phyloP scores from a whole-genome alignment of 805 yeast species.

The Candida taoyuanica region DNA sequence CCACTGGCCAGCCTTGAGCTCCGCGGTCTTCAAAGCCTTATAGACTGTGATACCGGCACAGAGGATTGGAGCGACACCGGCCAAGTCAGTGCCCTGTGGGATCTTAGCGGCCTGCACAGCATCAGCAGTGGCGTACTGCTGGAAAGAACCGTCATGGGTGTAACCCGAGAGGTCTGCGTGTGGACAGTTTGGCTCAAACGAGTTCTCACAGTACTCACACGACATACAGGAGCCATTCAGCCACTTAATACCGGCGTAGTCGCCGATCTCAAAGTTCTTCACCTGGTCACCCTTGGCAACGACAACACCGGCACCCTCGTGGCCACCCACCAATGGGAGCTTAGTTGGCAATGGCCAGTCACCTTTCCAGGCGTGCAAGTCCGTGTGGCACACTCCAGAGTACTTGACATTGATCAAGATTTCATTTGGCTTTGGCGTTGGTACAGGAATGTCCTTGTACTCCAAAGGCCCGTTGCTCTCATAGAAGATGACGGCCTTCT shows the following conservation, averaged over 20 bases:
- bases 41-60: constrained; percentile 91
- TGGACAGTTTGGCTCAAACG: constrained; percentile 63
- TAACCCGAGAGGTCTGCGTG: constrained; percentile 69
- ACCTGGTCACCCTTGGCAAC: constrained; percentile 56
- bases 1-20: constrained; percentile 63
- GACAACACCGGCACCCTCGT: constrained; percentile 65
- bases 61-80: constrained; percentile 72
- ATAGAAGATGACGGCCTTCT: constrained; percentile 50
- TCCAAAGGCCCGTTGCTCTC: constrained; percentile 43
- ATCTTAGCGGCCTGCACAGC: constrained; percentile 81
- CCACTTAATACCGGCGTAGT: constrained; percentile 62
- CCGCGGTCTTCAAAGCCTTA: constrained; percentile 81
- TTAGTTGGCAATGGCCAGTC: constrained; percentile 59
- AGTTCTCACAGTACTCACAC: constrained; percentile 53
- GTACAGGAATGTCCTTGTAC: constrained; percentile 52
- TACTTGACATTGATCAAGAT: constrained; percentile 53
- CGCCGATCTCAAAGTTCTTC: constrained; percentile 52
- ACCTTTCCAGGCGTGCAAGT: constrained; percentile 64
- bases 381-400: constrained; percentile 66
- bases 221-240: constrained; percentile 56
- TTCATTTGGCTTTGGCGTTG: constrained; percentile 53
- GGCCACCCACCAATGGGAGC: constrained; percentile 61
- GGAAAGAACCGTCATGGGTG: constrained; percentile 88
- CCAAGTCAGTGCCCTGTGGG: constrained; percentile 69
- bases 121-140: constrained; percentile 84